Evolutionary conservation across 768 basidiomycete species (phyloP), one percentile per base, ranked within the genome.

Genomic region (Panellus pusillus): DNA sequence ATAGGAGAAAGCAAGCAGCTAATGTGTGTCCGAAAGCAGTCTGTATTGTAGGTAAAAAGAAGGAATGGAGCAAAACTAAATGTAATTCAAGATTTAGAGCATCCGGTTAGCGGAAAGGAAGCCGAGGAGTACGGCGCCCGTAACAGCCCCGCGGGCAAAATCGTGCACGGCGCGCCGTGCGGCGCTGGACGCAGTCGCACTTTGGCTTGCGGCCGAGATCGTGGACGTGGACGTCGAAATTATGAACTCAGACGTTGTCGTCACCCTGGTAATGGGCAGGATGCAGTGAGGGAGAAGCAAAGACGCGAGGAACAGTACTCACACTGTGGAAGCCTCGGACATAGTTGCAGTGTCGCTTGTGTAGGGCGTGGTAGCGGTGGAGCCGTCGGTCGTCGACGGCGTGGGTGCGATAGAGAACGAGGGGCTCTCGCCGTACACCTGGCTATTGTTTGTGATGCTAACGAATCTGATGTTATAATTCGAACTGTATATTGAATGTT

Each of bases 401-500:
- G 56, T 24, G 12, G 56, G 24, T 6, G 52, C 57, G 31, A 58
- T 50, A 18, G 57, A 42, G 28, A 58, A 58, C 4, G 19, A 28
- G 11, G 38, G 12, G 35, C 57, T 58, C 18, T 36, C 27, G 17
- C 18, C 57, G 40, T 49, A 58, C 7, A 49, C 43, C 2, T 58
- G 41, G 46, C 55, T 45, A 38, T 58, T 61, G 42, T 58, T 40
- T 27, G 39, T 14, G 27, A 58, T 45, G 47, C 52, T 55, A 42
- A 61, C 60, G 32, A 61, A 55, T 31, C 55, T 5, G 27, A 61
- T 13, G 15, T 40, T 61, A 41, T 61, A 61, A 9, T 36, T 57
- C 19, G 12, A 41, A 14, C 60, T 61, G 36, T 2, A 24, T 24
- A 24, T 24, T 6, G 3, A 24, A 24, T 24, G 24, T 24, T 24